These are phyloP conservation scores for Astragalus membranaceus DNA, from an alignment of 306 rosid species.

Conservation along the genomic window DNA sequence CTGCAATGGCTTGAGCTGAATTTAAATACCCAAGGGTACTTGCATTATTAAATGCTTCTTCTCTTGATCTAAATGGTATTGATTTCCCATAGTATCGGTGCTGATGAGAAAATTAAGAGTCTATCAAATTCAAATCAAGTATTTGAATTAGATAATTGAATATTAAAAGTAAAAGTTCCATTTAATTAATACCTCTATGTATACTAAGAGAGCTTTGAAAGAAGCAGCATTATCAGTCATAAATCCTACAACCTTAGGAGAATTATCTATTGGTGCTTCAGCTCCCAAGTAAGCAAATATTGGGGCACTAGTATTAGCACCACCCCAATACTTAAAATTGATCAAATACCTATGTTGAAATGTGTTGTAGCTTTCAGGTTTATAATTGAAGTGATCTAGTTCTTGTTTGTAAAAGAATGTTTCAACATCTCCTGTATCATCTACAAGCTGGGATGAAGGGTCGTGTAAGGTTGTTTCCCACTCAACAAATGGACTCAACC, in stretches of 20 bases:
- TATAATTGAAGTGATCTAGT: slow-evolving; percentile 72
- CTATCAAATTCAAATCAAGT: neutral
- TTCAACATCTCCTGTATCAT: slow-evolving; percentile 7
- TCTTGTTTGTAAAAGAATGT: slow-evolving; percentile 53
- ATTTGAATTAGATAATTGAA: neutral
- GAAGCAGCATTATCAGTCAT: slow-evolving; percentile 48
- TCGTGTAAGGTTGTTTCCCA: slow-evolving; percentile 18
- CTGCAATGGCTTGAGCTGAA: slow-evolving; percentile 77
- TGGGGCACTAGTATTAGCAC: slow-evolving; percentile 53
- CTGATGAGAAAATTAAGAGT: neutral
- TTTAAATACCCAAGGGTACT: slow-evolving; percentile 60
- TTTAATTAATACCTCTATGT: slow-evolving; percentile 47
- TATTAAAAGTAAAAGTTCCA: neutral
- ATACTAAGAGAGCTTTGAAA: slow-evolving; percentile 56
- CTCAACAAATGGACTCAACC: slow-evolving; percentile 40
- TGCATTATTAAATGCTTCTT: slow-evolving; percentile 56
- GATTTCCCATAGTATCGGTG: slow-evolving; percentile 78
- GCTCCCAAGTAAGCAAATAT: slow-evolving; percentile 60
- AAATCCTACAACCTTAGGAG: slow-evolving; percentile 32
- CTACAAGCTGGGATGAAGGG: neutral
- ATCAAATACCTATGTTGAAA: slow-evolving; percentile 61
- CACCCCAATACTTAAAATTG: slow-evolving; percentile 64
- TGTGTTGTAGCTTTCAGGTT: slow-evolving; percentile 46
- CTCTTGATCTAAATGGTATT: slow-evolving; percentile 57
- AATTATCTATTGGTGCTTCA: slow-evolving; percentile 42